These are phyloP conservation scores for Heritiera littoralis DNA, from an alignment of 345 rosid species.

Conservation along the genomic window DNA sequence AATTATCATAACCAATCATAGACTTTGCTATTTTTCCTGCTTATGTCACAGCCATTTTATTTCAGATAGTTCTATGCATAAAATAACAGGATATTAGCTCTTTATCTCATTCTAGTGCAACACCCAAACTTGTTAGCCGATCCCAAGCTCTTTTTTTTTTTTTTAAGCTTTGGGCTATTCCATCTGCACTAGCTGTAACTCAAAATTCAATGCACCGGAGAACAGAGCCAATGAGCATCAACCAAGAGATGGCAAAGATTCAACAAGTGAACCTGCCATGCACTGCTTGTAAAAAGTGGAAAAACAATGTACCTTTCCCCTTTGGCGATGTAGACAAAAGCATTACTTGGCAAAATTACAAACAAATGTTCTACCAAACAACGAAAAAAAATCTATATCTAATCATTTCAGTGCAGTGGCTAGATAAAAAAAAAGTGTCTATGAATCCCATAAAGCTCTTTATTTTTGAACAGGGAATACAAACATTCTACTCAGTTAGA, in stretches of 20 bases:
- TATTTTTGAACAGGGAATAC: neutral
- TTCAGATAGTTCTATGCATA: neutral
- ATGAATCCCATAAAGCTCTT: neutral
- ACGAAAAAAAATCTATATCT: neutral
- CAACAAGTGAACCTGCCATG: neutral
- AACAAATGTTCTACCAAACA: neutral
- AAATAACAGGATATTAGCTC: too few relatives aligned
- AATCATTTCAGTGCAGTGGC: neutral
- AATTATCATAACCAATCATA: neutral
- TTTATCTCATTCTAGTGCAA: neutral
- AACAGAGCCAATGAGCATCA: neutral
- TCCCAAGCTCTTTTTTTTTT: neutral
- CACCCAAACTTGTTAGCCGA: neutral
- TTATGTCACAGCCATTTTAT: neutral
- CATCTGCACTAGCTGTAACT: neutral
- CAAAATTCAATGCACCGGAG: neutral
- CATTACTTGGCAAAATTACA: neutral
- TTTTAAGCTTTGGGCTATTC: neutral
- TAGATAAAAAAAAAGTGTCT: neutral
- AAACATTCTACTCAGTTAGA: neutral
- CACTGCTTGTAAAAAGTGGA: too few relatives aligned
- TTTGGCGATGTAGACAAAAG: neutral
- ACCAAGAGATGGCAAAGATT: neutral
- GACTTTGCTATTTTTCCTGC: neutral
- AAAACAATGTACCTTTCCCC: neutral